Evolutionary conservation across 1,284 basidiomycete genomes (phyloP).

Genomic region (Singerocomus inundabilis): DNA sequence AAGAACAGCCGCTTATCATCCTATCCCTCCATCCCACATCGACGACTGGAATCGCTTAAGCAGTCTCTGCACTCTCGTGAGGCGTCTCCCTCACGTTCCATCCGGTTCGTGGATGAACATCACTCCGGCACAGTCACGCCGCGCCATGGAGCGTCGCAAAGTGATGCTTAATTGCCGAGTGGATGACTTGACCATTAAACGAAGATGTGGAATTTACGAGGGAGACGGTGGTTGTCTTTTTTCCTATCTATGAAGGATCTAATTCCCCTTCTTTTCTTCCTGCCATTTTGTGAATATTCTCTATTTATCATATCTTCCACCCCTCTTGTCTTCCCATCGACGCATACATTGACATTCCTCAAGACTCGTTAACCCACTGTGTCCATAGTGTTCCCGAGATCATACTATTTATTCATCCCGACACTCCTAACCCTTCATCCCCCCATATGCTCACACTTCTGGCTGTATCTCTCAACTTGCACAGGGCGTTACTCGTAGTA

Average conservation of each 20-base stretch:
- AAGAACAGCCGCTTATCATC: slow-evolving; percentile 16
- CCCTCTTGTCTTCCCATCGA: neutral
- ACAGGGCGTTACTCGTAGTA: slow-evolving; percentile 12
- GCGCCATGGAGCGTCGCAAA: slow-evolving; percentile 15
- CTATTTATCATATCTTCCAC: neutral
- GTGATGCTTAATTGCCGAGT: slow-evolving; percentile 16
- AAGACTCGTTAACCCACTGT: neutral
- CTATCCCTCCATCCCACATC: slow-evolving; percentile 28
- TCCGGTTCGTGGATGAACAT: slow-evolving; percentile 32
- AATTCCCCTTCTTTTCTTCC: neutral
- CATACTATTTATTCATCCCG: too few species aligned
- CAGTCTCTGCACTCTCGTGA: slow-evolving; percentile 22
- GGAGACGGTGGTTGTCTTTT: slow-evolving; percentile 18
- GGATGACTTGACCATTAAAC: slow-evolving; percentile 3
- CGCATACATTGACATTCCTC: neutral
- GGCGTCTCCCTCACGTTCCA: slow-evolving; percentile 32
- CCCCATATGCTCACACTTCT: neutral
- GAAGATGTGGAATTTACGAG: slow-evolving; percentile 19
- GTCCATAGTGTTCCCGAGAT: slow-evolving; percentile 10
- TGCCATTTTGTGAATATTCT: neutral
- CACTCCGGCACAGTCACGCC: slow-evolving; percentile 21
- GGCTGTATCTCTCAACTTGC: slow-evolving; percentile 10
- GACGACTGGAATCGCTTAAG: slow-evolving; percentile 32
- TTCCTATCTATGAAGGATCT: slow-evolving; percentile 14
- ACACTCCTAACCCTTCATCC: neutral